Conservation (phyloP, 495 filamentous ascomycete genomes). For the Aspergillus indologenus region DNA sequence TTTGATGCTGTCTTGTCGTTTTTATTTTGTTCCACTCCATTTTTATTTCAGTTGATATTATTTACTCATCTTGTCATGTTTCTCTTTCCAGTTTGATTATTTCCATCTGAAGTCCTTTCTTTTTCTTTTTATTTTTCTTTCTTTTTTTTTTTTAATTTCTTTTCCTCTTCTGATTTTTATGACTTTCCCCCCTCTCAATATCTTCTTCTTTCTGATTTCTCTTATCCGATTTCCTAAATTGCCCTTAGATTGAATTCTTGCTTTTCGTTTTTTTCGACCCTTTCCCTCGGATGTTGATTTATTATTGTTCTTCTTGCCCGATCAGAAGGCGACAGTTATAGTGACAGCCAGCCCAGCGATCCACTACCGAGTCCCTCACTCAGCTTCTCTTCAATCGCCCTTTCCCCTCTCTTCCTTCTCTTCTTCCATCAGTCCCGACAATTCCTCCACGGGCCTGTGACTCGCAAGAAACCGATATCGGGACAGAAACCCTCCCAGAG, state of each 20-base stretch:
- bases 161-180: constrained; percentile 1
- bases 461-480: constrained; percentile 10
- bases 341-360: constrained; percentile 18
- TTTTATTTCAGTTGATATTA: constrained; percentile 4
- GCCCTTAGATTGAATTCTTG: not conserved
- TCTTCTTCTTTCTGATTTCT: constrained; percentile 2
- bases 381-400: constrained; percentile 7
- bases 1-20: constrained; percentile 1
- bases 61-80: constrained; percentile 5
- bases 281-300: constrained; percentile 2
- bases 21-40: not conserved
- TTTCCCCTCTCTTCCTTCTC: not conserved
- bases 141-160: constrained; percentile 8
- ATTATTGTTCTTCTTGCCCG: constrained; percentile 5
- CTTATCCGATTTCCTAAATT: not conserved
- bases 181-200: constrained; percentile 4
- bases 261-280: not conserved
- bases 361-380: constrained; percentile 6
- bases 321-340: constrained; percentile 18
- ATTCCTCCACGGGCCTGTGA: constrained; percentile 11
- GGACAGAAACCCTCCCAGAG: constrained; percentile 7
- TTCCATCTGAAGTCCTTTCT: too few relatives aligned
- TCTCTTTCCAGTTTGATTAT: constrained; percentile 7
- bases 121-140: constrained; percentile 7
- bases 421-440: constrained; percentile 8